Conservation (phyloP, 2,329 filamentous ascomycete species). For the Nectriaceae sp. region DNA sequence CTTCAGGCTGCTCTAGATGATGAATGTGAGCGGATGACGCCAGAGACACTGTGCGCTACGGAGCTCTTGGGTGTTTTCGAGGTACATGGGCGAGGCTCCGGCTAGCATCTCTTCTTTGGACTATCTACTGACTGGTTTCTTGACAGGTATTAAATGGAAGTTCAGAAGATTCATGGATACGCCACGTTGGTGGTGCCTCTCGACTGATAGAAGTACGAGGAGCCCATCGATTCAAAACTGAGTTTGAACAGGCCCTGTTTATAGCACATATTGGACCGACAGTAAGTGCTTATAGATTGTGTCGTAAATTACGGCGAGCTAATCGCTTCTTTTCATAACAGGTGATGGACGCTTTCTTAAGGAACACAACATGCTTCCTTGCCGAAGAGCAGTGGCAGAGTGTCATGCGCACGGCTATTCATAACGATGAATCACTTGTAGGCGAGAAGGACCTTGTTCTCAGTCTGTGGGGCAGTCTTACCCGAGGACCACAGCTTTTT, state of each 20-base stretch:
- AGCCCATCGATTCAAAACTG: slow-evolving; percentile 3
- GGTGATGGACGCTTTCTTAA: slow-evolving; percentile 12
- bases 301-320: neutral
- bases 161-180: slow-evolving; percentile 4
- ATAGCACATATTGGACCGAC: slow-evolving; percentile 10
- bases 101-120: neutral
- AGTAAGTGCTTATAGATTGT: neutral
- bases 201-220: slow-evolving; percentile 9
- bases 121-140: neutral
- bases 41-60: slow-evolving; percentile 9
- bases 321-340: neutral
- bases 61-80: slow-evolving; percentile 10
- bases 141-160: slow-evolving; percentile 6
- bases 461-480: slow-evolving; percentile 6
- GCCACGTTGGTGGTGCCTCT: slow-evolving; percentile 8
- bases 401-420: slow-evolving; percentile 6
- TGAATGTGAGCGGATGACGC: slow-evolving; percentile 5
- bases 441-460: slow-evolving; percentile 4
- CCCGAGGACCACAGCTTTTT: slow-evolving; percentile 5
- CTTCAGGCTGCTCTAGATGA: slow-evolving; percentile 9
- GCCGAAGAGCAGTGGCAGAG: slow-evolving; percentile 3
- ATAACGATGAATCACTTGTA: slow-evolving; percentile 1
- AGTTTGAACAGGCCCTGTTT: slow-evolving; percentile 10
- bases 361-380: slow-evolving; percentile 8
- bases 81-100: neutral